phyloP scores from a whole-genome alignment of 2,329 filamentous ascomycete genomes.

The Trichoderma sp. region DNA sequence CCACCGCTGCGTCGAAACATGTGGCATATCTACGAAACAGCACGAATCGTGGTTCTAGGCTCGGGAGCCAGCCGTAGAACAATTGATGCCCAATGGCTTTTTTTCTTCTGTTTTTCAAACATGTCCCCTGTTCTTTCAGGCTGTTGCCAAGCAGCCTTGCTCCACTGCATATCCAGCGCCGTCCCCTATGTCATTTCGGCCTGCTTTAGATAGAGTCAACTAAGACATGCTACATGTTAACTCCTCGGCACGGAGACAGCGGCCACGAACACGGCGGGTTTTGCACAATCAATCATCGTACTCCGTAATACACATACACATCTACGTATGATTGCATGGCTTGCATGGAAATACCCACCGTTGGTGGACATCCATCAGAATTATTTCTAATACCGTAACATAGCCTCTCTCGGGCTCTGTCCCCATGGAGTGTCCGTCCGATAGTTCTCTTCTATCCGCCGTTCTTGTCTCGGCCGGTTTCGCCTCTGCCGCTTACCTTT shows the following conservation, averaged over 20 bases:
- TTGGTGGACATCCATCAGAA: not conserved
- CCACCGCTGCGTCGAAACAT: not conserved
- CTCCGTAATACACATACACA: not conserved
- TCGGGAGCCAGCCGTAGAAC: not conserved
- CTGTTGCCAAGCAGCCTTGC: not conserved
- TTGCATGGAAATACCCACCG: not conserved
- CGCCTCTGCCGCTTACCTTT: not conserved
- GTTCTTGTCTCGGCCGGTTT: not conserved
- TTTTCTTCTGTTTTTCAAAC: not conserved
- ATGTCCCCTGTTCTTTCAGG: not conserved
- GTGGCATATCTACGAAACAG: not conserved
- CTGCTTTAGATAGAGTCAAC: not conserved
- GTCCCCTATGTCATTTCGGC: not conserved
- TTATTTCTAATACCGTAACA: conserved; percentile 3
- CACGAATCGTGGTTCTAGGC: not conserved
- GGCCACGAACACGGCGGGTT: not conserved
- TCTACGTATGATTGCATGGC: not conserved
- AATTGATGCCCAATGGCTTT: not conserved
- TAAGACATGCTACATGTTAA: not conserved
- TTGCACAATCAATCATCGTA: not conserved
- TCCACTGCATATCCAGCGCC: not conserved
- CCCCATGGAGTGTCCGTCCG: conserved; percentile 11
- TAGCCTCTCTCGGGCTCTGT: not conserved
- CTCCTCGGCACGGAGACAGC: conserved; percentile 1
- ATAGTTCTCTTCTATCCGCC: not conserved